Base-by-base conservation (phyloP, 768 basidiomycete genomes). In the Calocybe gangraenosa region DNA sequence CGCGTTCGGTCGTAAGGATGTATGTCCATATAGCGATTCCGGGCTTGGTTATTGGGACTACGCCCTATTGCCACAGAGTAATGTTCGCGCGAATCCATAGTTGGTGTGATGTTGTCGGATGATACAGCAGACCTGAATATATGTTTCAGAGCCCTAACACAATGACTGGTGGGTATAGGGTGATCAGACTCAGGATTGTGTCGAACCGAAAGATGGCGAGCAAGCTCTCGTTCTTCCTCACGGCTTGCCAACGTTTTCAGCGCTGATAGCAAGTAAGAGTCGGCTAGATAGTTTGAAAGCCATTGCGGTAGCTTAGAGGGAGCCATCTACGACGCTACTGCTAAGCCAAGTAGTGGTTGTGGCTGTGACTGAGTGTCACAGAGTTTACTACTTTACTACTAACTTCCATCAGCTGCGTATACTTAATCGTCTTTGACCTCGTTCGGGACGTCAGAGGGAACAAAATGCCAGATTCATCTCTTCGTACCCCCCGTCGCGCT, bases 1-100 rank as follows among this genome's bases (percentile, higher is more conserved):
- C 87, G 76, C 0, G 87, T 92, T 39, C 87, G 76, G 64, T 94
- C 88, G 59, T 92, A 94, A 0, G 92, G 87, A 37, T 78, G 65
- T 42, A 93, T 75, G 54, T 90, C 78, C 21, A 58, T 40, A 54
- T 93, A 93, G 10, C 91, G 84, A 67, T 92, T 91, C 23, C 61
- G 63, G 37, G 53, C 53, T 17, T 55, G 38, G 55, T 86, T 77
- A 20, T 58, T 60, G 21, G 69, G 68, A 39, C 69, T 59, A 39
- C 58, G 61, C 15, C 78, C 84, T n/a, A 69, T 58, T 4, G 69
- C 59, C 48, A 81, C 65, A 11, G 84, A 78, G 58, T 87, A 90
- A 52, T 84, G 64, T 19, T 65, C 62, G 11, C 18, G 30, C 3
- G 34, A n/a, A 3, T 14, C 42, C 14, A 20, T 35, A 4, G 7